Evolutionary conservation across 1,139 yeast genomes (phyloP).

Genomic region (Candida sp.): DNA sequence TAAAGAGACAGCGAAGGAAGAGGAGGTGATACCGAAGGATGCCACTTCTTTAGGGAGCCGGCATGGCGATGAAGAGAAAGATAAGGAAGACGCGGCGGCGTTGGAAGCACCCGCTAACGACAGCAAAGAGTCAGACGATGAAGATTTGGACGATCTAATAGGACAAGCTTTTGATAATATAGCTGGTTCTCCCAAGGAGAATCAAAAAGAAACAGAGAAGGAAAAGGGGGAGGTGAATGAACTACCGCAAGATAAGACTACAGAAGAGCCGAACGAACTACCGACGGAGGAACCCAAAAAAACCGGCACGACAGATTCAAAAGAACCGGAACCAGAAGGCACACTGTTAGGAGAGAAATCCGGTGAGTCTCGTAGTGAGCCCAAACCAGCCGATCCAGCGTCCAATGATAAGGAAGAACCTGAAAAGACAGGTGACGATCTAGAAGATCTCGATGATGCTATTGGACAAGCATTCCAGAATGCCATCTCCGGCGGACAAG

Average conservation of each 20-base stretch:
- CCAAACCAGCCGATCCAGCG: too few species aligned
- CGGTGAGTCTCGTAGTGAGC: neutral
- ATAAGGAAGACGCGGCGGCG: neutral
- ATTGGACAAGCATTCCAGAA: conserved; percentile 27
- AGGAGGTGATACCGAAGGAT: neutral
- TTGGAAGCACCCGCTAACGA: neutral
- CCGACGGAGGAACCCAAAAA: neutral
- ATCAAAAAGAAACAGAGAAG: neutral
- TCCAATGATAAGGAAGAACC: neutral
- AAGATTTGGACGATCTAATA: conserved; percentile 24
- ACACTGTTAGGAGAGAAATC: neutral
- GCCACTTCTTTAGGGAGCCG: neutral
- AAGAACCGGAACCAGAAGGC: neutral
- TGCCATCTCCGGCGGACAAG: neutral
- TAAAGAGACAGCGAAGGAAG: neutral
- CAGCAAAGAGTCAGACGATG: conserved; percentile 4
- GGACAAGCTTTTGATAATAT: conserved; percentile 23
- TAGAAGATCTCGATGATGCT: conserved; percentile 22
- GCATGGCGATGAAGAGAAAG: neutral
- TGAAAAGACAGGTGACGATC: neutral
- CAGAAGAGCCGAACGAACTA: neutral
- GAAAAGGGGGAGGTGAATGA: neutral
- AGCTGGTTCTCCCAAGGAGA: neutral
- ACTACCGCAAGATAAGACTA: neutral
- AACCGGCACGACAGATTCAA: neutral